These are phyloP conservation scores for Syzygium oleosum DNA, from an alignment of 345 rosid genomes.

Conservation along the genomic window DNA sequence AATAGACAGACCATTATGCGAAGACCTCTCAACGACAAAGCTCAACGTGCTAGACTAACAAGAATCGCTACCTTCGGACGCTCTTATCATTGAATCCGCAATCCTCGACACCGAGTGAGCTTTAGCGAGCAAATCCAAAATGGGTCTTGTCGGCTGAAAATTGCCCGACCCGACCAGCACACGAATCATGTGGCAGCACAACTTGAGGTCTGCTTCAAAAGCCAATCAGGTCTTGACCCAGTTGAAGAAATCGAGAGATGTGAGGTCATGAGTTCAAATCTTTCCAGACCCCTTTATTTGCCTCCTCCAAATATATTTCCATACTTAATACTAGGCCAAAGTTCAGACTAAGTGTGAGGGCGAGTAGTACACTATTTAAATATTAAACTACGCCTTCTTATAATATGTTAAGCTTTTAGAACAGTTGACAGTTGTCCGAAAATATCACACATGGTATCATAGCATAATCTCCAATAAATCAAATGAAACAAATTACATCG, in stretches of 20 bases:
- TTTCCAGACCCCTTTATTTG: no score
- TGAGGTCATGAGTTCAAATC: conserved; percentile 21
- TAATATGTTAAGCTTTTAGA: no score
- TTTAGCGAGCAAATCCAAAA: conserved; percentile 30
- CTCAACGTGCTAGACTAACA: conserved; percentile 17
- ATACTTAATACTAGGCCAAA: no score
- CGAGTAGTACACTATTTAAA: no score
- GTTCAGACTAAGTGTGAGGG: no score
- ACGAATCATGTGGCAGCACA: conserved; percentile 34
- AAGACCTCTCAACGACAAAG: conserved; percentile 36
- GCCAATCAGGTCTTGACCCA: conserved; percentile 33
- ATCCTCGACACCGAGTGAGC: conserved; percentile 21
- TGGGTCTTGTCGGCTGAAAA: conserved; percentile 15
- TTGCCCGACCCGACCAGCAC: conserved; percentile 20
- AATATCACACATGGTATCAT: no score
- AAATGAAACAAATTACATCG: no score
- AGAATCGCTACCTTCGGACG: conserved; percentile 31
- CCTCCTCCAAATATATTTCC: no score
- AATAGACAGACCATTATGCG: conserved; percentile 17
- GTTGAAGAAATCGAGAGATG: conserved; percentile 51
- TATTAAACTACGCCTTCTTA: no score
- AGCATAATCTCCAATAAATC: no score
- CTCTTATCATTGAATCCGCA: conserved; percentile 30
- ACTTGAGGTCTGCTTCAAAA: conserved; percentile 45
- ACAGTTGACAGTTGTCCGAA: no score